phyloP scores from a whole-genome alignment of 2,329 filamentous ascomycete species.

The Lachnellula willkommii region DNA sequence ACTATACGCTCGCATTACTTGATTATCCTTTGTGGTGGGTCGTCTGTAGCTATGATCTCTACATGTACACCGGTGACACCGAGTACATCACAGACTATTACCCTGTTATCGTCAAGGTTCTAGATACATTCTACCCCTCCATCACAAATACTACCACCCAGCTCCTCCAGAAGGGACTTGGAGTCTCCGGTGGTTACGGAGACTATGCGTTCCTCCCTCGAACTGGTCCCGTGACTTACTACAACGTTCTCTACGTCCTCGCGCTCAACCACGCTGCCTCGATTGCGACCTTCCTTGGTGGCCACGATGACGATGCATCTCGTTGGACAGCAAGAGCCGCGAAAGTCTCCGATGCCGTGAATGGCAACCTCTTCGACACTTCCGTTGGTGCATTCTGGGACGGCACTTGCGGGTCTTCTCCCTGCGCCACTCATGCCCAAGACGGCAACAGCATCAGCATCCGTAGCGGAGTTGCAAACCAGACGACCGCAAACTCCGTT shows the following conservation, averaged over 20 bases:
- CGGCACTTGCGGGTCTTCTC: slow-evolving; percentile 29
- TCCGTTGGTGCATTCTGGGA: slow-evolving; percentile 42
- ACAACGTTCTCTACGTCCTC: slow-evolving; percentile 46
- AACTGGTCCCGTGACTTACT: slow-evolving; percentile 45
- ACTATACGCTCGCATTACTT: slow-evolving; percentile 44
- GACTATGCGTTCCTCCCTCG: slow-evolving; percentile 48
- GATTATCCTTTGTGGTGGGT: slow-evolving; percentile 53
- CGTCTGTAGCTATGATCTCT: slow-evolving; percentile 42
- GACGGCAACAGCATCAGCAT: slow-evolving; percentile 47
- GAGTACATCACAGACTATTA: slow-evolving; percentile 41
- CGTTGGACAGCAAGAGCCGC: slow-evolving; percentile 38
- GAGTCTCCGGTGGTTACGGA: slow-evolving; percentile 37
- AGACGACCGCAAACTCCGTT: slow-evolving; percentile 30
- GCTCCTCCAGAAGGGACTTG: slow-evolving; percentile 39
- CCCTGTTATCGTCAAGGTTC: slow-evolving; percentile 34
- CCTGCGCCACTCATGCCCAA: slow-evolving; percentile 38
- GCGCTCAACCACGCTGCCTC: slow-evolving; percentile 41
- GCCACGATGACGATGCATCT: slow-evolving; percentile 30
- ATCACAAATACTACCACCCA: slow-evolving; percentile 37
- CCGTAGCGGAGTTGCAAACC: slow-evolving; percentile 34
- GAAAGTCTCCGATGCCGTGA: slow-evolving; percentile 33
- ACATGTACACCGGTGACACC: slow-evolving; percentile 45
- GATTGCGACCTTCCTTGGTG: slow-evolving; percentile 34
- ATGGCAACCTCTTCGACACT: slow-evolving; percentile 36
- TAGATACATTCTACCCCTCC: slow-evolving; percentile 43